Conservation (phyloP, 1,139 yeast genomes). For the Pichia sp. region DNA sequence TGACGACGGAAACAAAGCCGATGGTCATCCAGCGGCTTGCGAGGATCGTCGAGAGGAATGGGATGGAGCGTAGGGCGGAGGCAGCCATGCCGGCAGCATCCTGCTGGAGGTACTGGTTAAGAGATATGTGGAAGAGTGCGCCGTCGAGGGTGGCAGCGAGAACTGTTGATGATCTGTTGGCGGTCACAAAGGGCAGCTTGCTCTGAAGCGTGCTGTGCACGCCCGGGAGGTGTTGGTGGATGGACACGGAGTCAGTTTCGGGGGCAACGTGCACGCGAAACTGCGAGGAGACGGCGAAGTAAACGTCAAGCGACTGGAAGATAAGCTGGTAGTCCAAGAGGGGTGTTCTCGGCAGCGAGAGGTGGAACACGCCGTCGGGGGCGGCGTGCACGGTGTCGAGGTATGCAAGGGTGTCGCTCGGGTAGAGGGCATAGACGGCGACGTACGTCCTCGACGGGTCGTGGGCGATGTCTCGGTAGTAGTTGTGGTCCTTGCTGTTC, state of each 20-base stretch:
- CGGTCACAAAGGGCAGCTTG: neutral
- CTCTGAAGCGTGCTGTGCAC: neutral
- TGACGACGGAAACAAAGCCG: constrained; percentile 13
- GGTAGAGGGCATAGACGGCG: neutral
- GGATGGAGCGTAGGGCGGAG: neutral
- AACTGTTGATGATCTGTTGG: no score
- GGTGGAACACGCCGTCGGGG: neutral
- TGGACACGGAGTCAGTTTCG: neutral
- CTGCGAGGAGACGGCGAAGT: constrained; percentile 9
- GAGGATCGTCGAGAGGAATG: constrained; percentile 7
- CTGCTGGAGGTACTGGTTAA: constrained; percentile 2
- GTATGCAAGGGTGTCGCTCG: neutral
- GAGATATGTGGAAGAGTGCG: neutral
- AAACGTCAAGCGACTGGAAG: constrained; percentile 13
- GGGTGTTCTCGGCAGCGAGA: neutral
- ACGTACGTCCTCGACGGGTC: constrained; percentile 22
- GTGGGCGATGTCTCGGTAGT: neutral
- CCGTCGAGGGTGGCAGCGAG: constrained; percentile 2
- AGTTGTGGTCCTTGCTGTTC: neutral
- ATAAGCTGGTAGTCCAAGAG: neutral
- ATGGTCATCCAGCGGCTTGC: constrained; percentile 15
- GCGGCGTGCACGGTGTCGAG: neutral
- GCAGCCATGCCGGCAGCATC: neutral
- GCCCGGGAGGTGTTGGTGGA: constrained; percentile 8
- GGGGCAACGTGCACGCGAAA: neutral